These are phyloP conservation scores for Alternaria hordeiaustralica DNA, from an alignment of 2,329 filamentous ascomycete species.

Conservation along the genomic window DNA sequence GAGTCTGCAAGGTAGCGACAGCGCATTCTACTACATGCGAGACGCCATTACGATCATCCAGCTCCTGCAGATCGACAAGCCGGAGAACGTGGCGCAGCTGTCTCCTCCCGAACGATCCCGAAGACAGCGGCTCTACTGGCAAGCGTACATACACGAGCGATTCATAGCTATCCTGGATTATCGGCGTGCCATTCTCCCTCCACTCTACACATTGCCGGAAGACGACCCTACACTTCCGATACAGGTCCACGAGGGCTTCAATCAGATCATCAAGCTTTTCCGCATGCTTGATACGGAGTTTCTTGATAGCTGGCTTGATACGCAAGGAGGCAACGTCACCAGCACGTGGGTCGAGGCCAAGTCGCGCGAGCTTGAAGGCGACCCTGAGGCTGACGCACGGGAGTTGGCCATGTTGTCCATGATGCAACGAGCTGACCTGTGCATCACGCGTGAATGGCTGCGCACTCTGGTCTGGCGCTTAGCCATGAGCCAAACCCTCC, in stretches of 20 bases:
- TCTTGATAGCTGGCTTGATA: slow-evolving; percentile 53
- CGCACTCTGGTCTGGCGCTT: slow-evolving; percentile 58
- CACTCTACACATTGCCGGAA: slow-evolving; percentile 49
- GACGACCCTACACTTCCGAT: slow-evolving; percentile 50
- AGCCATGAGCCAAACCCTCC: slow-evolving; percentile 56
- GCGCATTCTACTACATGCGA: slow-evolving; percentile 59
- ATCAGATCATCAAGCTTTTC: slow-evolving; percentile 55
- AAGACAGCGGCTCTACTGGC: slow-evolving; percentile 62
- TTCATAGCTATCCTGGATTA: slow-evolving; percentile 62
- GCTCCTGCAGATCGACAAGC: slow-evolving; percentile 50
- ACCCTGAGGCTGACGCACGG: slow-evolving; percentile 45
- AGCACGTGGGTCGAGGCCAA: slow-evolving; percentile 55
- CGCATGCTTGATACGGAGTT: slow-evolving; percentile 54
- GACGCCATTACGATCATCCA: slow-evolving; percentile 55
- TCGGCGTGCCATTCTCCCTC: slow-evolving; percentile 51
- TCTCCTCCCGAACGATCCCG: slow-evolving; percentile 49
- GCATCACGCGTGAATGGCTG: slow-evolving; percentile 59
- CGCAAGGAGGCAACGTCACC: slow-evolving; percentile 45
- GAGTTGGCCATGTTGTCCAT: slow-evolving; percentile 50
- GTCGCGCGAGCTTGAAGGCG: slow-evolving; percentile 51
- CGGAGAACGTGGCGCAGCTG: slow-evolving; percentile 42
- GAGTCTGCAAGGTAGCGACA: slow-evolving; percentile 56
- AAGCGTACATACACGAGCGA: slow-evolving; percentile 63
- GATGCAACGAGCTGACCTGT: slow-evolving; percentile 58
- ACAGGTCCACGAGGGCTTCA: slow-evolving; percentile 53